phyloP scores from a whole-genome alignment of 2,329 filamentous ascomycete species.

The Ampelomyces quisqualis region DNA sequence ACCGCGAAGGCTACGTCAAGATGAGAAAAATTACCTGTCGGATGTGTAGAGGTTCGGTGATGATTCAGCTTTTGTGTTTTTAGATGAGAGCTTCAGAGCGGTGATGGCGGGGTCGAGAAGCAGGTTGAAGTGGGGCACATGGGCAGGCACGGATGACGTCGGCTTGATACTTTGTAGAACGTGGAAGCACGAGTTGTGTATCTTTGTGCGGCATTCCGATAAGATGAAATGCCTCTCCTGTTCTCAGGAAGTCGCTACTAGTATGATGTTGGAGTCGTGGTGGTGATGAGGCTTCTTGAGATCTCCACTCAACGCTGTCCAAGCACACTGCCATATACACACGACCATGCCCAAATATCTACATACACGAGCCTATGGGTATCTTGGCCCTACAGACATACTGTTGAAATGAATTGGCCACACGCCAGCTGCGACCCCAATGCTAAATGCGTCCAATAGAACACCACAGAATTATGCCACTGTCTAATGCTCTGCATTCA shows the following conservation, averaged over 20 bases:
- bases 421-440: neutral
- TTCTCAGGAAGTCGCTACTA: neutral
- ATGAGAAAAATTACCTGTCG: neutral
- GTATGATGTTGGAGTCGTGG: no score
- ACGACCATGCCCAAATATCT: constrained; percentile 1
- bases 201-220: neutral
- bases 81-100: constrained; percentile 2
- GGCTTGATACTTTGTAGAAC: neutral
- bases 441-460: neutral
- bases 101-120: constrained; percentile 13
- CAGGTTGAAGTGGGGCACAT: constrained; percentile 15
- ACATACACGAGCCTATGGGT: neutral
- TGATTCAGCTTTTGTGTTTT: constrained; percentile 2
- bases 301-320: constrained; percentile 4
- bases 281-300: no score
- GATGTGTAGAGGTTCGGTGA: constrained; percentile 1
- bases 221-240: no score
- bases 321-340: constrained; percentile 1
- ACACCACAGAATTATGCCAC: no score
- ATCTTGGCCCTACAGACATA: neutral
- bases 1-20: neutral
- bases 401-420: neutral
- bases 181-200: neutral
- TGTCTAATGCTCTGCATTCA: no score
- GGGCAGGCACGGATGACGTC: constrained; percentile 7